Conservation (phyloP, 495 filamentous ascomycete genomes). For the Talaromyces trachyspermus region DNA sequence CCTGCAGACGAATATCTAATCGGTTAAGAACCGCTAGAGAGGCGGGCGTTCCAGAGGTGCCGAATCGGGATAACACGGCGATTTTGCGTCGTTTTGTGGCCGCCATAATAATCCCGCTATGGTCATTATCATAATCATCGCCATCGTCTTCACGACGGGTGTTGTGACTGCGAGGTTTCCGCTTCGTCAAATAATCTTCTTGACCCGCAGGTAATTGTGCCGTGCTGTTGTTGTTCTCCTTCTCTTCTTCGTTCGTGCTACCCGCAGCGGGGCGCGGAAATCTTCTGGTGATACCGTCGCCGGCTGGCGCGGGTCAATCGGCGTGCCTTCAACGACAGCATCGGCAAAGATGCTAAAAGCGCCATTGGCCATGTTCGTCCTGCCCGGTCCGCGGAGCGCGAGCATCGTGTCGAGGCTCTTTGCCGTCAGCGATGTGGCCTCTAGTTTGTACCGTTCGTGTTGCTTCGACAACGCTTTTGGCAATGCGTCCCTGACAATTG, state of each 20-base stretch:
- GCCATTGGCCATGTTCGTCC: slow-evolving; percentile 60
- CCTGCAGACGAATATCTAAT: slow-evolving; percentile 28
- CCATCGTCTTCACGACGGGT: too few species aligned
- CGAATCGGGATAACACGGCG: slow-evolving; percentile 48
- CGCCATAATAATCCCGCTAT: too few species aligned
- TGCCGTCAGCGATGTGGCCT: slow-evolving; percentile 57
- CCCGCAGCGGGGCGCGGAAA: slow-evolving; percentile 15
- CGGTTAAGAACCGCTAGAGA: slow-evolving; percentile 23
- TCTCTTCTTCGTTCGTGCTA: slow-evolving; percentile 16
- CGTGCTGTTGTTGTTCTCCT: too few species aligned
- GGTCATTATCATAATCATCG: too few species aligned
- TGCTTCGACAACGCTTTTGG: slow-evolving; percentile 69
- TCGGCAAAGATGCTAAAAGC: slow-evolving; percentile 75
- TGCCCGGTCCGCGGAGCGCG: slow-evolving; percentile 54
- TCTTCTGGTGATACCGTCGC: slow-evolving; percentile 37
- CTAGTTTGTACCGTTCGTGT: slow-evolving; percentile 58
- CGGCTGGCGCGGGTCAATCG: slow-evolving; percentile 44
- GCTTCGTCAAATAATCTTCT: too few species aligned
- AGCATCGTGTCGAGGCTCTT: slow-evolving; percentile 61
- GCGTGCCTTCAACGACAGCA: slow-evolving; percentile 48
- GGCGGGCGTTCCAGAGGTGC: slow-evolving; percentile 23
- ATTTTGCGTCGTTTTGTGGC: slow-evolving; percentile 50
- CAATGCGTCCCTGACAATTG: slow-evolving; percentile 63
- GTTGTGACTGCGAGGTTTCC: too few species aligned
- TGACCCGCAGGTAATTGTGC: slow-evolving; percentile 15